These are phyloP conservation scores for Colletotrichum cordylinicola DNA, from an alignment of 2,329 filamentous ascomycete species.

Conservation along the genomic window DNA sequence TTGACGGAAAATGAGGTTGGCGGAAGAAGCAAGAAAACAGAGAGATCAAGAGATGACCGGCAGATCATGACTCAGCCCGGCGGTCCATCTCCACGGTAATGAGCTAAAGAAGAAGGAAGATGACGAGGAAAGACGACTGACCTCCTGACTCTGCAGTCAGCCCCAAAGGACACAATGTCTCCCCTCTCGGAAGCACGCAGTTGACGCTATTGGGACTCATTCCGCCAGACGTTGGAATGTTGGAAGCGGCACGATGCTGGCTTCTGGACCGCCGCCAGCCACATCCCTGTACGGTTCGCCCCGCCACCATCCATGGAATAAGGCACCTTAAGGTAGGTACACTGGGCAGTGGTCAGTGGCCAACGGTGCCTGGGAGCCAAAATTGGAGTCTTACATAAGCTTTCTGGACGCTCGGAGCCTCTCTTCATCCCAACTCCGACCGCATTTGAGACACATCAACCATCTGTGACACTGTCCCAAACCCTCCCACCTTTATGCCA, in stretches of 20 bases:
- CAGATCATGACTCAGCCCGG: background rate
- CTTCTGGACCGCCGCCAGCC: background rate
- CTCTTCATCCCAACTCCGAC: constrained; percentile 18
- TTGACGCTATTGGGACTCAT: background rate
- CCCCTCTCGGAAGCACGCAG: background rate
- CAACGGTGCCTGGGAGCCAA: background rate
- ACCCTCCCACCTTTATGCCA: constrained; percentile 16
- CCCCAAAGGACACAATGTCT: background rate
- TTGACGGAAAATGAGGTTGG: background rate
- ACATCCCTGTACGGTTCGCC: background rate
- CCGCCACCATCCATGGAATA: background rate
- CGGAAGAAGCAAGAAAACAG: background rate
- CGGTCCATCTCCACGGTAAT: background rate
- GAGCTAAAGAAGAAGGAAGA: background rate
- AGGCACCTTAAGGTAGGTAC: no score
- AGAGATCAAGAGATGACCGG: background rate
- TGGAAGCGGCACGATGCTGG: background rate
- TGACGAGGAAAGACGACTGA: background rate
- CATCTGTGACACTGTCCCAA: constrained; percentile 20
- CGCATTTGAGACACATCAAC: constrained; percentile 17
- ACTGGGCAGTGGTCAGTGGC: no score
- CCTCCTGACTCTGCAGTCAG: background rate
- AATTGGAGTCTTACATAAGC: constrained; percentile 13
- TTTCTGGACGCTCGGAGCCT: constrained; percentile 15
- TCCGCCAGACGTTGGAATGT: background rate